Evolutionary conservation across 2,329 filamentous ascomycete genomes (phyloP).

Genomic region (Paraconiothyrium sp.): DNA sequence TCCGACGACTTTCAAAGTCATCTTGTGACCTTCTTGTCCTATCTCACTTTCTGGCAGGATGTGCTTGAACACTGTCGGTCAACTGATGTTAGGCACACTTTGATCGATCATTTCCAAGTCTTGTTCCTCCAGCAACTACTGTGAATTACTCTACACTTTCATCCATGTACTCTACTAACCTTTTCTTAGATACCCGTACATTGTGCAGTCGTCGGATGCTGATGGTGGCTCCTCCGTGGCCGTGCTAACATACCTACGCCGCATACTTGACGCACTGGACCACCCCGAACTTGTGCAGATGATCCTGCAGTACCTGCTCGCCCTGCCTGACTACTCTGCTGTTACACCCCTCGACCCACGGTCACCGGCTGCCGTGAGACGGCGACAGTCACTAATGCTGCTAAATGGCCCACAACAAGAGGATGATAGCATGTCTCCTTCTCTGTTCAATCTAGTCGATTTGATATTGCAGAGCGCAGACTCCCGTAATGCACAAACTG

Average conservation of each 20-base stretch:
- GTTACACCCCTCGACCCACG: conserved; percentile 46
- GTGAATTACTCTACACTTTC: conserved; percentile 58
- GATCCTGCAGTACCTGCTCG: conserved; percentile 90
- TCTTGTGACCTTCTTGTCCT: conserved; percentile 91
- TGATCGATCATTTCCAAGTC: conserved; percentile 96
- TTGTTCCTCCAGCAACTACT: conserved; percentile 94
- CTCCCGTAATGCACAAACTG: conserved; percentile 87
- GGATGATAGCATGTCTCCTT: conserved; percentile 79
- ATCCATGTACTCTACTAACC: conserved; percentile 21
- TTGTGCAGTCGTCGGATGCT: conserved; percentile 95
- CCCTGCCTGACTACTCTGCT: conserved; percentile 69
- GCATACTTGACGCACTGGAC: conserved; percentile 89
- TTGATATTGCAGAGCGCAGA: conserved; percentile 85
- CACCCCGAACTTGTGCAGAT: conserved; percentile 95
- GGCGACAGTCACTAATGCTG: conserved; percentile 88
- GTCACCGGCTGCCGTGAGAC: conserved; percentile 73
- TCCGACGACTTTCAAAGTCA: conserved; percentile 82
- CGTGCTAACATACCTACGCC: conserved; percentile 89
- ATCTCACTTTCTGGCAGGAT: conserved; percentile 97
- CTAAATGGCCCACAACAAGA: conserved; percentile 80
- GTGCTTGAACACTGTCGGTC: conserved; percentile 95
- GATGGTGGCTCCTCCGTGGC: conserved; percentile 97
- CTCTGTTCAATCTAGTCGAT: conserved; percentile 93
- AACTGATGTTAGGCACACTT: conserved; percentile 86
- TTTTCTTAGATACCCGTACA: conserved; percentile 80